A percentile compares a stretch with the other conserved stretches of the same genome.
Evolutionary conservation across 345 rosid genomes (phyloP).

Genomic region (Salix viminalis): DNA sequence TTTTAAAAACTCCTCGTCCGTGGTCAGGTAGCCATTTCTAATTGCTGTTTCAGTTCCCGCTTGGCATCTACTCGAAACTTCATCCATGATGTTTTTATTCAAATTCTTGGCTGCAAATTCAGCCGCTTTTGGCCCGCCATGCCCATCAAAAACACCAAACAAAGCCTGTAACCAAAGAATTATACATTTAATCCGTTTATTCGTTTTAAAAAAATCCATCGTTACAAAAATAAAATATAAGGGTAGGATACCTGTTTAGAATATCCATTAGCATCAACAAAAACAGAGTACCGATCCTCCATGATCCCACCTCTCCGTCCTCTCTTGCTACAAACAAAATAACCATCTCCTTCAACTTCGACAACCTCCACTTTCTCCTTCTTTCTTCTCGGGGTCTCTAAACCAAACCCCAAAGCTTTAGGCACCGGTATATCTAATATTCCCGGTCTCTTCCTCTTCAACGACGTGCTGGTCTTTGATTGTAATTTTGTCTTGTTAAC

Average conservation of each 20-base stretch:
- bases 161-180: constrained; percentile 43
- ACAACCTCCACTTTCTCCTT: constrained; percentile 22
- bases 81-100: constrained; percentile 40
- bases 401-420: constrained; percentile 4
- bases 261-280: constrained; percentile 22
- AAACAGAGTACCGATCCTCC: constrained; percentile 47
- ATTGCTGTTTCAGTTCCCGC: constrained; percentile 39
- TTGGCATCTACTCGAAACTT: not conserved
- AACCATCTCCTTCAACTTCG: constrained; percentile 33
- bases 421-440: constrained; percentile 29
- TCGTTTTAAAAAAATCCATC: not conserved
- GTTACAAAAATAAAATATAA: not conserved
- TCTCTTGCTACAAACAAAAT: constrained; percentile 43
- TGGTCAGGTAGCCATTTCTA: constrained; percentile 50
- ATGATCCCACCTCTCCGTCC: constrained; percentile 36
- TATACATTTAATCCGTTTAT: not conserved
- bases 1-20: constrained; percentile 58
- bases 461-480: constrained; percentile 3
- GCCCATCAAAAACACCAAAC: constrained; percentile 91
- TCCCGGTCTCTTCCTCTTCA: constrained; percentile 46
- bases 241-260: constrained; percentile 26
- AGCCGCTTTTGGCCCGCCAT: constrained; percentile 77
- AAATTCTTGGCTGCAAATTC: constrained; percentile 70
- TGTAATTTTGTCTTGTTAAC: not conserved
- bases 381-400: constrained; percentile 12